phyloP scores from a whole-genome alignment of 1,139 yeast species.

The Pichia sp. region DNA sequence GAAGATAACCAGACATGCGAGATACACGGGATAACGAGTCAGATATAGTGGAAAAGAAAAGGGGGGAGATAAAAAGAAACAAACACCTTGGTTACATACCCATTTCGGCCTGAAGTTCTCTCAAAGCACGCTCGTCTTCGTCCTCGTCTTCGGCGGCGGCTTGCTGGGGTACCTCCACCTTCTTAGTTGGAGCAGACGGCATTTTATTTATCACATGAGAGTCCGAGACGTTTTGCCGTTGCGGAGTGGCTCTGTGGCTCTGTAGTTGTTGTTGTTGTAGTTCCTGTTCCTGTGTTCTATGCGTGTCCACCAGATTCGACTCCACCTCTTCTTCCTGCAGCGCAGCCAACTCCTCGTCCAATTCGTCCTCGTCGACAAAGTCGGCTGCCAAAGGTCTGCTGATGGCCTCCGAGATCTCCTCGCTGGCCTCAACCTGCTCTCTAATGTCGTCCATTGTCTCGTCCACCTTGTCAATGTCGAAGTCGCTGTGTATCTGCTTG shows the following conservation, averaged over 20 bases:
- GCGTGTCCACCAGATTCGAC: slow-evolving; percentile 18
- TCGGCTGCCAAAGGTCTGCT: slow-evolving; percentile 86
- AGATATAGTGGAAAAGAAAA: neutral
- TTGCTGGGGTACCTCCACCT: slow-evolving; percentile 16
- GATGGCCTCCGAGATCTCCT: slow-evolving; percentile 93
- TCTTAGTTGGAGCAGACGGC: slow-evolving; percentile 41
- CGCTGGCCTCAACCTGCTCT: slow-evolving; percentile 92
- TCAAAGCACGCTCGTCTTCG: slow-evolving; percentile 75
- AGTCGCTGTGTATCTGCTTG: slow-evolving; percentile 93
- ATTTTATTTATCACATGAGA: slow-evolving; percentile 24
- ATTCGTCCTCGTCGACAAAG: slow-evolving; percentile 68
- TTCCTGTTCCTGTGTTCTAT: slow-evolving; percentile 9
- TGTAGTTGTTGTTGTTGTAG: slow-evolving; percentile 10
- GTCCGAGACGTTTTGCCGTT: neutral
- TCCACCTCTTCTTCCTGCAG: slow-evolving; percentile 80
- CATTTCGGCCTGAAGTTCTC: slow-evolving; percentile 85
- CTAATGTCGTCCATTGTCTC: slow-evolving; percentile 98
- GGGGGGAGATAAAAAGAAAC: neutral
- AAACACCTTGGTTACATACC: slow-evolving; percentile 49
- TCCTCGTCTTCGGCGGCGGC: slow-evolving; percentile 27
- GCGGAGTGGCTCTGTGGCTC: neutral
- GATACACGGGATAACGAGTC: neutral
- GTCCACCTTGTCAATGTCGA: slow-evolving; percentile 94
- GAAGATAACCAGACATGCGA: neutral
- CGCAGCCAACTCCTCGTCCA: slow-evolving; percentile 83